Evolutionary conservation across 164 flowering plant species (phyloP), one percentile per base, ranked within the genome.

Genomic region (Umbellularia californica): DNA sequence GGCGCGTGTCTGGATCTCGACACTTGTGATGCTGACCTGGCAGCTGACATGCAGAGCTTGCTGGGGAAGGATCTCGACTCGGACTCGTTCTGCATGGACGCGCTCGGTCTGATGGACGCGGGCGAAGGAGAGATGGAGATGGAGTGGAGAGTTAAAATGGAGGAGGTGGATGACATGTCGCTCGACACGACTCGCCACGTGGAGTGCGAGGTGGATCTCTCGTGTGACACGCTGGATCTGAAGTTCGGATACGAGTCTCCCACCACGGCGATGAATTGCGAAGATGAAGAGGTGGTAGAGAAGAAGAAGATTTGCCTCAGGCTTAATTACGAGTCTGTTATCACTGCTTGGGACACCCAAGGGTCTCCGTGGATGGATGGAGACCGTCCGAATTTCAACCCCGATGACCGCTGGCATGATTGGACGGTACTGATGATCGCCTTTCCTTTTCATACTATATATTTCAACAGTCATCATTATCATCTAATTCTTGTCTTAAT

Each of bases 301-400:
- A 77, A 70, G 58, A 85, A 70, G 68, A 78, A 72, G 67, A 75
- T 79, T 41, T 50, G 84, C 2, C 79, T 94, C 83, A 86, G 79
- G 68, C 82, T 94, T 12, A 85, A 94, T 68, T 90, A 87, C 28
- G 88, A 94, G 41, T 86, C 88, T 3, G 88, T 94, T 1, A 86
- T 91, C 28, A 28, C 82, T 2, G 92, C 91, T 5, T 94, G 98
- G 98, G 84, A 82, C n/a, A 79, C 83, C 70, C 85, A 87, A 27
- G 88, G 89, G 10, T 87, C 87, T 17, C 97, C 98, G 20, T 94
- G 98, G 98, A 84, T 87, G 0, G 79, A 76, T 24, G 95, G 96
- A 0, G 82, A 80, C 7, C 85, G 92, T 35, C 96, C 96, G 0
- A 84, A 84, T 3, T 9, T 90, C 58, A 85, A 89, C 73, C 83